phyloP scores from a whole-genome alignment of 768 basidiomycete genomes.

The Termitomyces sp. region DNA sequence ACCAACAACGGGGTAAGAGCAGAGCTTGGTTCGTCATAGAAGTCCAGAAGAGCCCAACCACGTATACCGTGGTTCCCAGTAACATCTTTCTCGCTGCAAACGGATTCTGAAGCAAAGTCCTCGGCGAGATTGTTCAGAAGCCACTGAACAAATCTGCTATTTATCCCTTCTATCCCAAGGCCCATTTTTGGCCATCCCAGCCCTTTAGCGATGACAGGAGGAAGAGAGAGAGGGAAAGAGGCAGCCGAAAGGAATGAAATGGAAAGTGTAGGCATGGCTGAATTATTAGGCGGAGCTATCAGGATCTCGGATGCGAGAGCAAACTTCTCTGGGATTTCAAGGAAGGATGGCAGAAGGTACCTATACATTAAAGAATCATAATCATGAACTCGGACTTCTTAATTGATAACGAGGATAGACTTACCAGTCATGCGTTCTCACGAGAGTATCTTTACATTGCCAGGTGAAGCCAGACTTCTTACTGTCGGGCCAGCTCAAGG shows the following conservation, averaged over 20 bases:
- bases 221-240: conserved; percentile 75
- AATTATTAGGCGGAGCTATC: conserved; percentile 30
- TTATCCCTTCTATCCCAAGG: conserved; percentile 84
- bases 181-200: conserved; percentile 77
- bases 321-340: conserved; percentile 82
- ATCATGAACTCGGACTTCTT: neutral
- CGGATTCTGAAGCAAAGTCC: conserved; percentile 6
- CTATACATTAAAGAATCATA: conserved; percentile 26
- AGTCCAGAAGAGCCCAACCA: conserved; percentile 78
- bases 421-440: conserved; percentile 85
- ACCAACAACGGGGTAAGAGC: conserved; percentile 60
- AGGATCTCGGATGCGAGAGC: conserved; percentile 2
- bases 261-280: conserved; percentile 43
- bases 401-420: conserved; percentile 9
- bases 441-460: conserved; percentile 62
- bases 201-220: conserved; percentile 71
- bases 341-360: conserved; percentile 77
- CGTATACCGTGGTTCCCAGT: conserved; percentile 42
- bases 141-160: conserved; percentile 69
- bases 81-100: conserved; percentile 11
- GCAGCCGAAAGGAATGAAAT: conserved; percentile 82
- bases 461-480: conserved; percentile 68
- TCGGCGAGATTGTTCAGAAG: conserved; percentile 47
- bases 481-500: conserved; percentile 81
- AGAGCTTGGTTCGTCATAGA: conserved; percentile 53